Base-by-base conservation (phyloP, 371 early-diverging fungal genomes). In the Syncephalastrum monosporum region DNA sequence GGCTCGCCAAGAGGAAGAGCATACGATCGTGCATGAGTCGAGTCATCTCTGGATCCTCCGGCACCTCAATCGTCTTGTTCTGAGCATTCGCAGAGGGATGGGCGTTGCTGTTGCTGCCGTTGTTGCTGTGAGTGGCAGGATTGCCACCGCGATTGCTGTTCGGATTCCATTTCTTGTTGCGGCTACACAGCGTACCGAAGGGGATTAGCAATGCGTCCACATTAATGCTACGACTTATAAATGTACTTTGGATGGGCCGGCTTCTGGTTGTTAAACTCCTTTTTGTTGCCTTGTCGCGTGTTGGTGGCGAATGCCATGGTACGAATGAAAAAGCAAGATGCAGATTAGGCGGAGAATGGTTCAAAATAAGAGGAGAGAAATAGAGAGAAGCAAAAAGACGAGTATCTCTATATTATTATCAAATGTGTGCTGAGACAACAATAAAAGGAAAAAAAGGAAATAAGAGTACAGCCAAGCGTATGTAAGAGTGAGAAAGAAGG, bases 21-120 rank as follows among this genome's bases (percentile, higher is more conserved):
- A 89, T 82, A 42, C 91, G 83, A 56, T 87, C 86, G 58, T 91
- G 88, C 81, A 84, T 78, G 45, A 74, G 75, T 56, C 81, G 81
- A 4, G 63, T 53, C 33, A 51, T 56, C 45, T 65, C 61, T 27
- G 48, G 57, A 59, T 71, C 69, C 52, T 68, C 68, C 41, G 63
- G 50, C 23, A 51, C 33, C 15, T 52, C 27, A 1, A 53, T 58
- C n/a, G 58, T 13, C 47, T 47, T 14, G 24, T 49, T 14, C 1
- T 46, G 47, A 16, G 53, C 33, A 16, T 46, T 44, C 15, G 51
- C 15, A 44, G 41, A 33, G 47, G 33, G 24, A 19, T 60, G 16
- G 49, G 65, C 55, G 51, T 66, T 60, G 27, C 56, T 47, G 44
- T 44, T 42, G 47, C 56, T 46, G 38, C 55, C 14, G 46, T 55